Evolutionary conservation across 805 yeast genomes (phyloP).

Genomic region (Yarrowia divulgata): DNA sequence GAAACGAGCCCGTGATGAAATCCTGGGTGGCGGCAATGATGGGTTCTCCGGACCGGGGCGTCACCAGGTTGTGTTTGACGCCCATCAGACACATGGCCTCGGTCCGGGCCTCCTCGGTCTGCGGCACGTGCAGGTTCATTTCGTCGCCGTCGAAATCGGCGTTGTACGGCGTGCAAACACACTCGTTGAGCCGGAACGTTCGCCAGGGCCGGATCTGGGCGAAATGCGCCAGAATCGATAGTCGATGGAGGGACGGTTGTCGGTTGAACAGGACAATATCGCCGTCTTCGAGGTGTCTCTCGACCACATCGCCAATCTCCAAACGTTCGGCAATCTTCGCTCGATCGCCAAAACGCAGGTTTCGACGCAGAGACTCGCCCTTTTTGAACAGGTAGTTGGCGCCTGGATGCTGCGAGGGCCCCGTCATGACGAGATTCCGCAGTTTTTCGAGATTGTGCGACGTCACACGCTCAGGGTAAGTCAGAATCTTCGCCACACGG

Average conservation of each 20-base stretch:
- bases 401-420: conserved; percentile 93
- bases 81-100: conserved; percentile 99
- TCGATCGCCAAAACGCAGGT: conserved; percentile 87
- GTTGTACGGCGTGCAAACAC: conserved; percentile 99
- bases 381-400: conserved; percentile 89
- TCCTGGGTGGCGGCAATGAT: conserved; percentile 99
- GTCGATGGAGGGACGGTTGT: conserved; percentile 96
- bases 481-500: conserved; percentile 90
- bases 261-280: conserved; percentile 95
- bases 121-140: conserved; percentile 98
- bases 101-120: conserved; percentile 97
- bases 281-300: conserved; percentile 96
- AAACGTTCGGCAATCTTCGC: conserved; percentile 75
- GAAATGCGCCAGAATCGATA: conserved; percentile 92
- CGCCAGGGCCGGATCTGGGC: conserved; percentile 98
- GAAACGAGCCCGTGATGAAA: conserved; percentile 94
- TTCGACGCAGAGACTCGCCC: conserved; percentile 85
- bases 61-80: conserved; percentile 89
- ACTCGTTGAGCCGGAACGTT: conserved; percentile 94
- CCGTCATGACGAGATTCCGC: conserved; percentile 75
- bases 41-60: conserved; percentile 98
- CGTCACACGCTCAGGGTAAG: conserved; percentile 95
- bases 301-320: conserved; percentile 90
- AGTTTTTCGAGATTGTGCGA: conserved; percentile 82
- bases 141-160: conserved; percentile 99